phyloP scores from a whole-genome alignment of 345 rosid genomes.

The Hibiscus syriacus region DNA sequence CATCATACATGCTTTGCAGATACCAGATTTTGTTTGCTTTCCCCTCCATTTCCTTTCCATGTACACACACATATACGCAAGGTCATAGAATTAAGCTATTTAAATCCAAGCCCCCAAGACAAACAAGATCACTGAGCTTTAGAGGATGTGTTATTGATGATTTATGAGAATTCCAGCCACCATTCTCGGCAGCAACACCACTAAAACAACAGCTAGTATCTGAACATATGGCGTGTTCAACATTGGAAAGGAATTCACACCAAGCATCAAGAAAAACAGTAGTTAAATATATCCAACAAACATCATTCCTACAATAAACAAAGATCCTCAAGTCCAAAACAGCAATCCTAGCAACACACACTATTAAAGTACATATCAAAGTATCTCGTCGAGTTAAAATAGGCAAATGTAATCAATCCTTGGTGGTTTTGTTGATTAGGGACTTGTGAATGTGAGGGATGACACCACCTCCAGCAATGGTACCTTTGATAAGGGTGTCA shows the following conservation, averaged over 20 bases:
- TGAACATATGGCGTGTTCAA: too few relatives aligned
- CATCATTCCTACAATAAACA: constrained; percentile 1
- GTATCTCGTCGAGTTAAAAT: background rate
- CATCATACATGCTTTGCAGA: background rate
- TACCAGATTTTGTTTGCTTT: background rate
- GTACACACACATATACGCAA: background rate
- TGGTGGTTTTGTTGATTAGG: constrained; percentile 19
- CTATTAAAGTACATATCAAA: background rate
- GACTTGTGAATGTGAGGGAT: constrained; percentile 23
- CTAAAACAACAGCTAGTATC: background rate
- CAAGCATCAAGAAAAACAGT: background rate
- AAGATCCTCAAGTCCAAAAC: background rate
- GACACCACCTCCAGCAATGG: constrained; percentile 32
- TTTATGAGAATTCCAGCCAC: too few relatives aligned
- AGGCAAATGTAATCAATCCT: constrained; percentile 1
- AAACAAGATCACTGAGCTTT: background rate
- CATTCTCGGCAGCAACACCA: too few relatives aligned
- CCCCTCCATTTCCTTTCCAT: background rate
- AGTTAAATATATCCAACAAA: constrained; percentile 4
- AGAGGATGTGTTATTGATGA: background rate
- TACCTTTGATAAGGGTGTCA: constrained; percentile 68
- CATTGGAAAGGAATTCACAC: background rate
- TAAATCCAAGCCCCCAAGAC: too few relatives aligned
- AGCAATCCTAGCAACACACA: background rate
- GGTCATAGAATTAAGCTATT: too few relatives aligned